Evolutionary conservation across 2,329 filamentous ascomycete genomes (phyloP).

Genomic region (Fusarium tuaranense): DNA sequence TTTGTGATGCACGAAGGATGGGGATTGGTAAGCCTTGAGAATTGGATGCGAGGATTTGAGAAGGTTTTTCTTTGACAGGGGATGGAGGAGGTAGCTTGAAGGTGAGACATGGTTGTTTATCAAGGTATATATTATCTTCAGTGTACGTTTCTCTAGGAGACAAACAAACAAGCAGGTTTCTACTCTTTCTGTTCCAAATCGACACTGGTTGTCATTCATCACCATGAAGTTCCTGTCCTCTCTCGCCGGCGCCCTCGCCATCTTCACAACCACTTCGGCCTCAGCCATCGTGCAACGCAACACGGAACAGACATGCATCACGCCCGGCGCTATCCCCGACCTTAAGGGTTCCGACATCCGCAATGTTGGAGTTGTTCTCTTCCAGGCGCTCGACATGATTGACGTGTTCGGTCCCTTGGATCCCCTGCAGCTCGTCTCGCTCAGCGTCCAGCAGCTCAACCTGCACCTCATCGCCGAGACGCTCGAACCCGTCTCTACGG

Average conservation of each 20-base stretch:
- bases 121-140: not conserved
- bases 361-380: slow-evolving; percentile 58
- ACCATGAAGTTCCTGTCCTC: slow-evolving; percentile 38
- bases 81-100: not conserved
- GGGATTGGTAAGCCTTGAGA: not conserved
- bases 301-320: slow-evolving; percentile 30
- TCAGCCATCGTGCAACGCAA: slow-evolving; percentile 6
- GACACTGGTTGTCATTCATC: slow-evolving; percentile 4
- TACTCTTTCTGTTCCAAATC: not conserved
- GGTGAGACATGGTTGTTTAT: not conserved
- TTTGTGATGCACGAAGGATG: not conserved
- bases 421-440: slow-evolving; percentile 56
- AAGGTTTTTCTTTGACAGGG: slow-evolving; percentile 18
- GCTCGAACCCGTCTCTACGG: slow-evolving; percentile 55
- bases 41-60: slow-evolving; percentile 26
- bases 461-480: slow-evolving; percentile 56
- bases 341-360: slow-evolving; percentile 36
- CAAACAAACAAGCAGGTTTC: not conserved
- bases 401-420: slow-evolving; percentile 62
- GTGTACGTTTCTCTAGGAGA: not conserved
- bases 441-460: slow-evolving; percentile 48
- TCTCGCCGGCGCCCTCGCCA: slow-evolving; percentile 11
- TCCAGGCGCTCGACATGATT: slow-evolving; percentile 58
- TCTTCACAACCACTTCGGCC: slow-evolving; percentile 21
- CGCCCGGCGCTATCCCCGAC: slow-evolving; percentile 36